Conservation (phyloP, 345 rosid genomes). For the Sonneratia caseolaris region DNA sequence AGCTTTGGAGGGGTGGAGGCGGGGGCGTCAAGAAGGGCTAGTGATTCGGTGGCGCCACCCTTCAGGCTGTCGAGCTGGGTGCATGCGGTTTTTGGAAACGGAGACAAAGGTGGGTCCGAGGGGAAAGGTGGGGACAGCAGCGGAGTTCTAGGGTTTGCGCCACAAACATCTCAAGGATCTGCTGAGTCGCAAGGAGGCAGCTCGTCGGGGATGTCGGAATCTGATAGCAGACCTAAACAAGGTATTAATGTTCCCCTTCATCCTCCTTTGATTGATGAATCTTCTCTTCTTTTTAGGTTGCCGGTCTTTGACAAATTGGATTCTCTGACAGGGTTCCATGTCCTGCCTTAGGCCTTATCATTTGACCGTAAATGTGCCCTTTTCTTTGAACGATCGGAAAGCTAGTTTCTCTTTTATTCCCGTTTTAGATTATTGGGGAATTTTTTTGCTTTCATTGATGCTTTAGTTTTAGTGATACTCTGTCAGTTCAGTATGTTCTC, state of each 20-base stretch:
- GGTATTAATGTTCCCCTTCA: constrained; percentile 22
- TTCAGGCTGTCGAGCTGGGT: constrained; percentile 34
- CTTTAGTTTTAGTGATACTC: neutral
- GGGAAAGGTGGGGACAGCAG: constrained; percentile 21
- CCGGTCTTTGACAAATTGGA: too few relatives aligned
- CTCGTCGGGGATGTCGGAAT: constrained; percentile 51
- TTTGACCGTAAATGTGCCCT: too few relatives aligned
- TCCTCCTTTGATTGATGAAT: constrained; percentile 1
- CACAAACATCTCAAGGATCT: constrained; percentile 40
- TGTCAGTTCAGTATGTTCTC: neutral
- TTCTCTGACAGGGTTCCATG: too few relatives aligned
- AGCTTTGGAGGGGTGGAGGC: constrained; percentile 11
- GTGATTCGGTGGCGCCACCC: constrained; percentile 12
- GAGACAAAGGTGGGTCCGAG: constrained; percentile 11
- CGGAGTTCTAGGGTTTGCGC: constrained; percentile 25
- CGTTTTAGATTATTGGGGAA: neutral
- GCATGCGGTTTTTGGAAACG: constrained; percentile 13
- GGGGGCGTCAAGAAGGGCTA: constrained; percentile 20
- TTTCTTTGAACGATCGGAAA: neutral
- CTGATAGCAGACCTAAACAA: constrained; percentile 51
- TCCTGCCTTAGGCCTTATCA: too few relatives aligned
- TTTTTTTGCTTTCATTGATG: neutral
- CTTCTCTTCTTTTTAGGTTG: too few relatives aligned
- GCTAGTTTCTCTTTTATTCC: too few relatives aligned
- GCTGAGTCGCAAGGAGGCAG: constrained; percentile 56